Base-by-base conservation (phyloP, 345 rosid genomes). In the Kandelia obovata region DNA sequence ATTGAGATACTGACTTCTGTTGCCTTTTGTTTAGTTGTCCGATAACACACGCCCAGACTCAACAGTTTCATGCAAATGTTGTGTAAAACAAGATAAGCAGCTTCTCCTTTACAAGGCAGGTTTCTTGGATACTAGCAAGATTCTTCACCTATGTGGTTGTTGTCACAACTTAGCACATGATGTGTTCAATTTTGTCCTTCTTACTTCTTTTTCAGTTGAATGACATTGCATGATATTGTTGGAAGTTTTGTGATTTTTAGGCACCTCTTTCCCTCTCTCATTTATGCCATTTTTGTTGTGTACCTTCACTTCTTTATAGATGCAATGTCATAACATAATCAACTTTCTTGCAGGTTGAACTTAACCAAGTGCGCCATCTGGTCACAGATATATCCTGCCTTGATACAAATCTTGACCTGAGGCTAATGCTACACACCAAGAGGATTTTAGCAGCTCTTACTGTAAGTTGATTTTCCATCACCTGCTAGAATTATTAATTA, bases 21-120 rank as follows among this genome's bases (percentile, higher is more conserved):
- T 68, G 59, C 52, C 4, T 67, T 52, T 65, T 30, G 46, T 61
- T 64, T 64, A 91, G 97, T 55, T 91, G 66, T 83, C 87, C 23
- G 58, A 66, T 61, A 76, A 56, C 30, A 66, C 55, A 31, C 52
- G 47, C 6, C 75, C 79, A 7, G 65, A 63, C 73, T 67, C 69
- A 67, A 79, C 70, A 7, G 66, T 91, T 53, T 67, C 75, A 17
- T 87, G 92, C 83, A 89, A 87, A 80, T 89, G 95, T 57, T 62
- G 52, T 0, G 23, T 76, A 7, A 71, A 51, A 21, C 85, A 77
- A 72, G 88, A 80, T 70, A 74, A 85, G 58, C 73, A 64, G 23
- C 92, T 89, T 30, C 66, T 69, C 53, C 72, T 86, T 39, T 80
- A 86, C 71, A 83, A 83, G 92, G 92, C 70, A 81, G 71, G 90